These are phyloP conservation scores for Puccinia coronata DNA, from an alignment of 1,284 basidiomycete species.

Conservation along the genomic window DNA sequence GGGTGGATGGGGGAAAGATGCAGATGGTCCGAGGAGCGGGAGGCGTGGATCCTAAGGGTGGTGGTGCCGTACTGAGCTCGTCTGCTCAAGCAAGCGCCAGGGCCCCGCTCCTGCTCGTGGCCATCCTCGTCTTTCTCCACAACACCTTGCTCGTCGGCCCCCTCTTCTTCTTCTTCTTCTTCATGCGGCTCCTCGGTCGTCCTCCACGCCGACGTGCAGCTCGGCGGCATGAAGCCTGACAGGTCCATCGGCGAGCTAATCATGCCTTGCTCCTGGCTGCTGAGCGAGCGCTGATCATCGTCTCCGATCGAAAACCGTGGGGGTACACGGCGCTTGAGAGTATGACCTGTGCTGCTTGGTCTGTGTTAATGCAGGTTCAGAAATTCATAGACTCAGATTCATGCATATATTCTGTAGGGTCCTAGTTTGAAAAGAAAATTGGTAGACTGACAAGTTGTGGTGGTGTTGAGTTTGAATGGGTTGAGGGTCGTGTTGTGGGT, in stretches of 20 bases:
- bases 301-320: conserved; percentile 11
- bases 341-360: not conserved
- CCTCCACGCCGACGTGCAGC: not conserved
- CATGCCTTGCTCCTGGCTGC: not conserved
- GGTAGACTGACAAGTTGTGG: not conserved
- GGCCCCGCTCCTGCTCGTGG: too few species aligned
- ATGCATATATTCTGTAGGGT: too few species aligned
- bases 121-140: not conserved
- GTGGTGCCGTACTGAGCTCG: not conserved
- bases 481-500: not conserved
- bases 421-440: not conserved
- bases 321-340: not conserved
- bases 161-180: not conserved
- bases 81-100: not conserved
- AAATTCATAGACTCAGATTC: not conserved
- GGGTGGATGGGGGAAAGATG: not conserved
- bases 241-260: conserved; percentile 17
- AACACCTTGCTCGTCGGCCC: not conserved
- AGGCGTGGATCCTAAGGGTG: not conserved
- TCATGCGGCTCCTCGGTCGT: not conserved
- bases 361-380: not conserved
- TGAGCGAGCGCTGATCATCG: not conserved
- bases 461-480: not conserved
- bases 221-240: conserved; percentile 16
- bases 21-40: not conserved